Conservation (phyloP, 768 basidiomycete species). For the Suillus subluteus region DNA sequence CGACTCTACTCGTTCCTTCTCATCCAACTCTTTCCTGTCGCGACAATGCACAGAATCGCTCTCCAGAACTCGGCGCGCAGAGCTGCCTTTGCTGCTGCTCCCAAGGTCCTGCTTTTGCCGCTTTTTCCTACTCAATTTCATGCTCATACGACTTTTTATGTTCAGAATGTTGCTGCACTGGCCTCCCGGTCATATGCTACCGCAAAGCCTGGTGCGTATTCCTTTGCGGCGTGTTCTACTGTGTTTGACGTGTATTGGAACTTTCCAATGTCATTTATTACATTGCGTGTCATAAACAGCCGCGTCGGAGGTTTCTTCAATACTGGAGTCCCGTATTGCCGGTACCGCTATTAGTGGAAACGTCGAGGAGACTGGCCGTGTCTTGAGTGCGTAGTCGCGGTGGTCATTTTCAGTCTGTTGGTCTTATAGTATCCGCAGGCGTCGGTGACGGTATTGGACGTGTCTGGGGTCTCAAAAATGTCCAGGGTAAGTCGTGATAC, state of each 20-base stretch:
- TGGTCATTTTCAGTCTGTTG: background rate
- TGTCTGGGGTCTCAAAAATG: slow-evolving; percentile 98
- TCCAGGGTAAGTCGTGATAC: slow-evolving; percentile 71
- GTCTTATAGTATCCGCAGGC: slow-evolving; percentile 50
- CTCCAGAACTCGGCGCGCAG: slow-evolving; percentile 83
- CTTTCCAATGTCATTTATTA: slow-evolving; percentile 25
- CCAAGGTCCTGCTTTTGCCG: slow-evolving; percentile 52
- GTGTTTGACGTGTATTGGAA: slow-evolving; percentile 19
- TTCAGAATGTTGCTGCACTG: slow-evolving; percentile 47
- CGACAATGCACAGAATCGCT: slow-evolving; percentile 83
- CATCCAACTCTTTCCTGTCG: slow-evolving; percentile 48
- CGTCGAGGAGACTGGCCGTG: slow-evolving; percentile 99
- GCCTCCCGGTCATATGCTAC: slow-evolving; percentile 91
- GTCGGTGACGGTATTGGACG: slow-evolving; percentile 99
- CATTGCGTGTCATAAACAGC: slow-evolving; percentile 56
- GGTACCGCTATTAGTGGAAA: slow-evolving; percentile 90
- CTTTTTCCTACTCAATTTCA: slow-evolving; percentile 17
- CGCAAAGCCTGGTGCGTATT: slow-evolving; percentile 90
- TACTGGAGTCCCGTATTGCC: slow-evolving; percentile 97
- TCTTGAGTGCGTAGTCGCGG: slow-evolving; percentile 74
- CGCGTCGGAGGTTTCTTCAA: slow-evolving; percentile 98
- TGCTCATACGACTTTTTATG: slow-evolving; percentile 18
- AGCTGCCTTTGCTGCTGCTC: slow-evolving; percentile 67
- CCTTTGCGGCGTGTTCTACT: background rate
- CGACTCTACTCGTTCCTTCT: slow-evolving; percentile 44